Conservation (phyloP, 345 rosid genomes). For the Salix arbutifolia region DNA sequence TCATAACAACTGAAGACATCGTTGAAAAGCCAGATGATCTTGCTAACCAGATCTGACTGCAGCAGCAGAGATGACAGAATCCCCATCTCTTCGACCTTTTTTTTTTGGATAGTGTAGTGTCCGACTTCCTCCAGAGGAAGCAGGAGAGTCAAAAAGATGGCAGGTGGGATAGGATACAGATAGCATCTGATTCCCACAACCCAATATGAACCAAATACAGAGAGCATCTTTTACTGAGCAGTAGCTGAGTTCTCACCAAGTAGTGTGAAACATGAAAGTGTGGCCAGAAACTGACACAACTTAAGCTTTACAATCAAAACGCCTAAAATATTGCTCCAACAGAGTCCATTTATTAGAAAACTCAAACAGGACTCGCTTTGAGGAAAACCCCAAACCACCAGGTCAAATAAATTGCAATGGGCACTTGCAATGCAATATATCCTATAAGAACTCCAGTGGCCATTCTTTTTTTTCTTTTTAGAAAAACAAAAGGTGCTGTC, state of each 20-base stretch:
- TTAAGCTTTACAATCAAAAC: background rate
- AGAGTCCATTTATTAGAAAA: background rate
- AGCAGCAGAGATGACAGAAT: background rate
- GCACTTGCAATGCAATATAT: background rate
- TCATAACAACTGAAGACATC: background rate
- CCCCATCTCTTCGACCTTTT: background rate
- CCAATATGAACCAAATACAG: background rate
- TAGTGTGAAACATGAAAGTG: background rate
- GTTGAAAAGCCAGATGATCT: background rate
- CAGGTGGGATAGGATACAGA: background rate
- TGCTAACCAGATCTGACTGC: background rate
- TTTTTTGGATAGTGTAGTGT: background rate
- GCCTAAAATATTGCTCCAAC: background rate
- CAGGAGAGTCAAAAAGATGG: background rate
- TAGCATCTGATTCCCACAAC: background rate
- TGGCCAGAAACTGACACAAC: background rate
- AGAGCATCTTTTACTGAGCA: background rate
- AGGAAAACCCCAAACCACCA: background rate
- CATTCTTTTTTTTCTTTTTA: background rate
- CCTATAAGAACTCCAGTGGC: background rate
- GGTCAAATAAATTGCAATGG: background rate
- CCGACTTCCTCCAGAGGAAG: background rate
- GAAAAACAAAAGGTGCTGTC: background rate
- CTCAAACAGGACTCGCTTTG: background rate
- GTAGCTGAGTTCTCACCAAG: background rate